Evolutionary conservation across 73 alveolate species (phyloP), one percentile per base, ranked within the genome.

Genomic region (Uronychia setigera): DNA sequence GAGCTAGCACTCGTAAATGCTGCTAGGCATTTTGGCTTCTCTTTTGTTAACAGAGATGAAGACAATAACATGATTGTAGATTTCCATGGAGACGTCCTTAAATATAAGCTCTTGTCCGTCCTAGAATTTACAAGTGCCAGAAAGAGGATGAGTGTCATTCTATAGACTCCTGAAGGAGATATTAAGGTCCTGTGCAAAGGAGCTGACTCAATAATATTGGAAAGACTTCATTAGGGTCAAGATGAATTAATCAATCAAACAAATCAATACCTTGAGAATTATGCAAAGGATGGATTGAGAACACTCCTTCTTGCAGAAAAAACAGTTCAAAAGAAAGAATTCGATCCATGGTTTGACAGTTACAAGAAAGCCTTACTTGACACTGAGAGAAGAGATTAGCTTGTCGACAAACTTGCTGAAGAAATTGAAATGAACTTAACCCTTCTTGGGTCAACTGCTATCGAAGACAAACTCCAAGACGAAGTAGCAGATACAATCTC

Each of bases 131-230:
- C 95, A 81, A 87, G 97, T 33, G 98, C 97, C 60, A 92, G 99
- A 67, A 98, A 97, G 86, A 93, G 99, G 88, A 98, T 96, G 99
- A 93, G 98, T 58, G 97, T 97, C 0, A 94, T 98, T 30, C 89
- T 97, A 30, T 26, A 79, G 79, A 77, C 75, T 76, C 86, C 93
- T 84, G 95, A 93, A 60, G 94, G 94, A 33, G 79, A 81, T 78
- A 92, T 93, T 79, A 91, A 93, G 80, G 93, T 97, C 74, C 87
- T 92, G 86, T 93, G 98, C 60, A 97, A 97, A 88, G 99, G 99
- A 0, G 99, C 99, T 26, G 99, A 96, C 81, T 91, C 96, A 29
- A 77, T 91, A 31, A 87, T 93, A 86, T 77, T 34, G 27, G 87
- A 88, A 14, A 78, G 94, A 88, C 85, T 92, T 29, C 30, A 32